Percentiles rank a stretch among this genome's conserved stretches.
These are phyloP conservation scores for Sungouiozyma intestinalis DNA, from an alignment of 805 yeast species.

Conservation along the genomic window DNA sequence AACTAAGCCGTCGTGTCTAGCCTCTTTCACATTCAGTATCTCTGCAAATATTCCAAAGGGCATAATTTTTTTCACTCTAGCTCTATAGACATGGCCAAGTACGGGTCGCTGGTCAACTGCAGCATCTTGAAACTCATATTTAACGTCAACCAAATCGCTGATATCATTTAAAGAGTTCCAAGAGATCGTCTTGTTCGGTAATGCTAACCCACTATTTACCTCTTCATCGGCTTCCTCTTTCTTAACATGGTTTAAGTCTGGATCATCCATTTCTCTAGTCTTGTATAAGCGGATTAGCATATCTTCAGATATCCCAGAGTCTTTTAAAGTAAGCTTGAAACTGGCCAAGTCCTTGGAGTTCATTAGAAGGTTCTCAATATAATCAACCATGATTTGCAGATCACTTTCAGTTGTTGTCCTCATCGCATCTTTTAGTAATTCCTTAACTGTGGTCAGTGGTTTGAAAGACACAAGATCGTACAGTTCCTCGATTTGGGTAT, in stretches of 20 bases:
- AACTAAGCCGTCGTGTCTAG: constrained; percentile 48
- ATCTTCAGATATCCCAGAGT: constrained; percentile 3
- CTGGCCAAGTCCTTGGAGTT: constrained; percentile 6
- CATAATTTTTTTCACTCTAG: constrained; percentile 48
- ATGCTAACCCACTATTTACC: constrained; percentile 3
- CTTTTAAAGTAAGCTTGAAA: constrained; percentile 7
- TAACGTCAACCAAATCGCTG: constrained; percentile 8
- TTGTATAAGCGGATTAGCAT: not conserved
- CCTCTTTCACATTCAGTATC: constrained; percentile 31
- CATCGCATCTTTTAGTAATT: constrained; percentile 9
- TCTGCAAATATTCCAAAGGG: constrained; percentile 73
- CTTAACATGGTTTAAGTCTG: constrained; percentile 3
- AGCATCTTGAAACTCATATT: constrained; percentile 1
- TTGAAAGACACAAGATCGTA: constrained; percentile 6
- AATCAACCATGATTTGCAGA: constrained; percentile 17
- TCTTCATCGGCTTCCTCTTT: constrained; percentile 7
- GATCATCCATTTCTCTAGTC: not conserved
- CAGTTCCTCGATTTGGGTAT: constrained; percentile 8
- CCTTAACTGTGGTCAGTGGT: not conserved
- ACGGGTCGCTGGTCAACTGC: constrained; percentile 22
- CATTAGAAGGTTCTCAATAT: constrained; percentile 12
- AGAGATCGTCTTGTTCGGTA: constrained; percentile 11
- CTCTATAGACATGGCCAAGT: constrained; percentile 44
- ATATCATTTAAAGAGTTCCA: constrained; percentile 13
- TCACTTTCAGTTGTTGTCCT: constrained; percentile 5